These are phyloP conservation scores for Diaporthe batatas DNA, from an alignment of 2,329 filamentous ascomycete species.

Conservation along the genomic window DNA sequence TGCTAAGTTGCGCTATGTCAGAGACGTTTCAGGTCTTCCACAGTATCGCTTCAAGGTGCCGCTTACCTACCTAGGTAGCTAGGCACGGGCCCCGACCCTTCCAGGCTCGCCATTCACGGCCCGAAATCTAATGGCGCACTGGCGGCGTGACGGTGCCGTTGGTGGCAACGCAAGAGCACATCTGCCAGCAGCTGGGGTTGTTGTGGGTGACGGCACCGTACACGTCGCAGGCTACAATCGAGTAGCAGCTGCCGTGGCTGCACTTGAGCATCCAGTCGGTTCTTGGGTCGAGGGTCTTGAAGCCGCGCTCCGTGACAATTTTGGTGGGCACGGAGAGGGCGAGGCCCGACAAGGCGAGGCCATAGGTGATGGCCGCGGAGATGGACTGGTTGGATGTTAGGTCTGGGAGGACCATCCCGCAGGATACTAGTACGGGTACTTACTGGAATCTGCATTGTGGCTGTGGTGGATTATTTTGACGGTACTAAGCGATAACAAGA, in stretches of 20 bases:
- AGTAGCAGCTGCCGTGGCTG: slow-evolving; percentile 27
- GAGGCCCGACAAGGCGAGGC: slow-evolving; percentile 5
- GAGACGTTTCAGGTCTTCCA: background rate
- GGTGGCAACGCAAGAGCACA: background rate
- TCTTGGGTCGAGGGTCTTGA: background rate
- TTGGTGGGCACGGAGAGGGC: slow-evolving; percentile 5
- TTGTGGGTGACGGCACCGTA: slow-evolving; percentile 4
- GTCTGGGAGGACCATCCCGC: background rate
- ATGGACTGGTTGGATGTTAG: background rate
- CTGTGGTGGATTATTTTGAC: background rate
- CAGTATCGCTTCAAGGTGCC: too few relatives aligned
- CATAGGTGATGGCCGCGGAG: background rate
- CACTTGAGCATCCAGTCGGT: slow-evolving; percentile 29
- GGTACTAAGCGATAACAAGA: background rate
- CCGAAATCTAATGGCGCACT: background rate
- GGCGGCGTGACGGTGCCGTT: background rate
- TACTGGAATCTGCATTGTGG: slow-evolving; percentile 15
- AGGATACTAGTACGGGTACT: background rate
- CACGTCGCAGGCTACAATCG: slow-evolving; percentile 1
- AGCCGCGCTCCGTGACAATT: background rate
- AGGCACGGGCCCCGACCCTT: too few relatives aligned
- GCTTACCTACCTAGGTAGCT: background rate
- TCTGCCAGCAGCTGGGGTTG: slow-evolving; percentile 21
- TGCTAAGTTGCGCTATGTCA: background rate
- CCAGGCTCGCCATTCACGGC: background rate